These are phyloP conservation scores for Cymbidium sinense DNA, from an alignment of 106 monocot species.

Conservation along the genomic window DNA sequence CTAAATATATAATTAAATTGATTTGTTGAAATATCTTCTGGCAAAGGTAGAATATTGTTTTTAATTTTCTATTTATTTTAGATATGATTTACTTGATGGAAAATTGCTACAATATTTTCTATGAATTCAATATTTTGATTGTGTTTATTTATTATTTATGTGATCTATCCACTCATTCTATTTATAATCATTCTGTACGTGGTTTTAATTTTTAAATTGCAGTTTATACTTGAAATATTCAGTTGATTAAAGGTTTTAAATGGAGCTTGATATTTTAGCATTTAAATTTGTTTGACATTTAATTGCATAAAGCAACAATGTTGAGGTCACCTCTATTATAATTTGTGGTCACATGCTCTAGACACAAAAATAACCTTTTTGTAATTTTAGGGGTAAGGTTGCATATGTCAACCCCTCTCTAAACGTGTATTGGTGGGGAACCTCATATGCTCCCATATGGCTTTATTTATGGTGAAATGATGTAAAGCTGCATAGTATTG, in stretches of 20 bases:
- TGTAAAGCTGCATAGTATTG: not conserved
- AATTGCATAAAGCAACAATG: too few relatives aligned
- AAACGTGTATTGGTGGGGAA: not conserved
- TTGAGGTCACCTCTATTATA: not conserved
- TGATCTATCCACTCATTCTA: not conserved
- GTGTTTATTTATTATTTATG: not conserved
- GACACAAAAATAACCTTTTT: not conserved
- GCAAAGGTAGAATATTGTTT: not conserved
- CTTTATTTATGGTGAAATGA: not conserved
- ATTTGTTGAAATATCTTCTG: not conserved
- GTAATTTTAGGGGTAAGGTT: not conserved
- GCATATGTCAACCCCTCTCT: too few relatives aligned
- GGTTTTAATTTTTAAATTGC: not conserved
- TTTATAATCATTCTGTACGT: not conserved
- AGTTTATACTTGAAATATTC: not conserved
- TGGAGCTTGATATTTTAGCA: not conserved
- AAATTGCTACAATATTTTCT: not conserved
- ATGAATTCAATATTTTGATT: not conserved
- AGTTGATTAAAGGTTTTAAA: not conserved
- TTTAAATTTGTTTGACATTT: too few relatives aligned
- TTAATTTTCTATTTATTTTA: not conserved
- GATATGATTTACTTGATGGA: not conserved
- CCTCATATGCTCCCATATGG: not conserved
- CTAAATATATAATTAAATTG: not conserved
- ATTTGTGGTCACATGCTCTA: not conserved